These are phyloP conservation scores for Acorus gramineus DNA, from an alignment of 106 monocot genomes.

Conservation along the genomic window DNA sequence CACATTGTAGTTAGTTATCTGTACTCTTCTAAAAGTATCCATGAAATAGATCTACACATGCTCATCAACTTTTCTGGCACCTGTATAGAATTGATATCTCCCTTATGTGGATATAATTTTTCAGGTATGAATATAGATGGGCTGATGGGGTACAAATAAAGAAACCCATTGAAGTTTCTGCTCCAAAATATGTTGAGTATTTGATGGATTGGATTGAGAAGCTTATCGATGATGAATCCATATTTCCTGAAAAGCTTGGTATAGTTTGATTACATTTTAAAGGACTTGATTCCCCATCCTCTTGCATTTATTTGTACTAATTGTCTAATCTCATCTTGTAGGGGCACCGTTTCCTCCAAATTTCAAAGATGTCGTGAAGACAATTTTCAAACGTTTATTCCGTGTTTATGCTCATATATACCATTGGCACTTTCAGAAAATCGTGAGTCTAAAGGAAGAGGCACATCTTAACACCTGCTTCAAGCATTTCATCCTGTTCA, in stretches of 20 bases:
- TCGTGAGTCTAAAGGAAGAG: slow-evolving; percentile 97
- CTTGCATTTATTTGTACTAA: not conserved
- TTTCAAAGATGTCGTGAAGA: slow-evolving; percentile 94
- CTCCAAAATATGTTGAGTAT: slow-evolving; percentile 98
- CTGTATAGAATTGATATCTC: not conserved
- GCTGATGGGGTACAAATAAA: slow-evolving; percentile 99
- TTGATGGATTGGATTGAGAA: slow-evolving; percentile 99
- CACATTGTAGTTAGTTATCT: too few species aligned
- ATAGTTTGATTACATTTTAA: slow-evolving; percentile 4
- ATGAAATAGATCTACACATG: too few species aligned
- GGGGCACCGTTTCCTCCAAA: slow-evolving; percentile 89
- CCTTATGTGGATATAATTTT: not conserved
- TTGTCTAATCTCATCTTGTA: slow-evolving; percentile 14
- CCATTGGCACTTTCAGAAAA: slow-evolving; percentile 97
- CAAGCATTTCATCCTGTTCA: slow-evolving; percentile 99
- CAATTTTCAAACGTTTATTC: slow-evolving; percentile 93
- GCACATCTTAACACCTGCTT: slow-evolving; percentile 99
- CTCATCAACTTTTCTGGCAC: too few species aligned
- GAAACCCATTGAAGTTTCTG: slow-evolving; percentile 98
- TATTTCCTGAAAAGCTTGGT: slow-evolving; percentile 97
- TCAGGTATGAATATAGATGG: slow-evolving; percentile 98
- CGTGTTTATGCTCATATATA: slow-evolving; percentile 98
- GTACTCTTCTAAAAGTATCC: too few species aligned
- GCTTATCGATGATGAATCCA: slow-evolving; percentile 93
- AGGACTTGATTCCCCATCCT: not conserved